Conservation (phyloP, 371 early-diverging fungal species). For the Mucor sp. region DNA sequence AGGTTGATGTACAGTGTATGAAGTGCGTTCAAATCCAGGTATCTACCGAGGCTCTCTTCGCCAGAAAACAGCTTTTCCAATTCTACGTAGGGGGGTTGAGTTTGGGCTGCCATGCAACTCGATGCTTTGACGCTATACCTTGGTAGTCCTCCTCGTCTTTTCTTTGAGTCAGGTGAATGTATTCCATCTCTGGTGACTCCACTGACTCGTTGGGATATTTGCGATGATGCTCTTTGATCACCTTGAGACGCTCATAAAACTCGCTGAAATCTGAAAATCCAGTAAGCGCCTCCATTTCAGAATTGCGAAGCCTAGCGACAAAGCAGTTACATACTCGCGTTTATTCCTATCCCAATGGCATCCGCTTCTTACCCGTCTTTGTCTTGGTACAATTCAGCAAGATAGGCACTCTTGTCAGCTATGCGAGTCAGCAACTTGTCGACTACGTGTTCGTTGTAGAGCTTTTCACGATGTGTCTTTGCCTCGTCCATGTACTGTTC, state of each 20-base stretch:
- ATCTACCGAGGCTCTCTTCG: slow-evolving; percentile 87
- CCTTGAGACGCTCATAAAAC: slow-evolving; percentile 85
- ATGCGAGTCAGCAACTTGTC: slow-evolving; percentile 74
- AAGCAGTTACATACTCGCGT: background rate
- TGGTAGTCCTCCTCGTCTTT: slow-evolving; percentile 61
- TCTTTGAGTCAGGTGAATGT: slow-evolving; percentile 52
- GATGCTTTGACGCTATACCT: slow-evolving; percentile 29
- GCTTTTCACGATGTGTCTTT: slow-evolving; percentile 78
- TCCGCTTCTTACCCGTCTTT: slow-evolving; percentile 59
- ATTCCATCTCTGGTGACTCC: slow-evolving; percentile 81
- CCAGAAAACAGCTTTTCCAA: slow-evolving; percentile 90
- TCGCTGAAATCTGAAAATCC: slow-evolving; percentile 77
- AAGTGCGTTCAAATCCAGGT: slow-evolving; percentile 83
- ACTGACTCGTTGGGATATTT: slow-evolving; percentile 81
- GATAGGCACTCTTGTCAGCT: slow-evolving; percentile 59
- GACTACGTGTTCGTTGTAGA: slow-evolving; percentile 85
- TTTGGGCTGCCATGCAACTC: background rate
- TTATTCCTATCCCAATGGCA: background rate
- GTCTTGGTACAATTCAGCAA: slow-evolving; percentile 74
- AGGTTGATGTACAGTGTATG: slow-evolving; percentile 84
- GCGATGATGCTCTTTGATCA: slow-evolving; percentile 84
- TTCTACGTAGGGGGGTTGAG: slow-evolving; percentile 30
- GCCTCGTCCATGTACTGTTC: slow-evolving; percentile 77
- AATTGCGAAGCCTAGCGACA: slow-evolving; percentile 57
- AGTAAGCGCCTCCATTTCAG: slow-evolving; percentile 76